phyloP scores from a whole-genome alignment of 345 rosid species.

The Rhizophora apiculata region DNA sequence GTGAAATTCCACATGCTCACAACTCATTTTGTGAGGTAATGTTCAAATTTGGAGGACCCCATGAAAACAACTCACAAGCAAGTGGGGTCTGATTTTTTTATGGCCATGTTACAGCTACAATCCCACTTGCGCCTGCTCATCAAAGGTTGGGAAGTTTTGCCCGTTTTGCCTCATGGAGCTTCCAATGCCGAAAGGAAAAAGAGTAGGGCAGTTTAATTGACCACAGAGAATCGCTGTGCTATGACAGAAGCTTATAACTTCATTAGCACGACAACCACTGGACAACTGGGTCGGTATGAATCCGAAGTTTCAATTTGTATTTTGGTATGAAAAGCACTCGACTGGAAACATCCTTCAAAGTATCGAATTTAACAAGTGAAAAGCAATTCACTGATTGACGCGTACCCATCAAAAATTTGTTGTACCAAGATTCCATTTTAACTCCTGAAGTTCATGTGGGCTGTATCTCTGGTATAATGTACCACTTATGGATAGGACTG shows the following conservation, averaged over 20 bases:
- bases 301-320: too few relatives aligned
- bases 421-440: too few relatives aligned
- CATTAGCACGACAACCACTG: conserved; percentile 5
- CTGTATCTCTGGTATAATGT: too few relatives aligned
- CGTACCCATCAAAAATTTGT: too few relatives aligned
- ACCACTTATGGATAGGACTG: too few relatives aligned
- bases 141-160: conserved; percentile 11
- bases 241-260: neutral
- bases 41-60: neutral
- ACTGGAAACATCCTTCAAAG: too few relatives aligned
- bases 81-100: conserved; percentile 16
- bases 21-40: conserved; percentile 20
- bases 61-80: too few relatives aligned
- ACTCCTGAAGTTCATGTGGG: too few relatives aligned
- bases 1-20: conserved; percentile 29
- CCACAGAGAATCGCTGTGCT: neutral
- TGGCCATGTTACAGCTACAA: conserved; percentile 29
- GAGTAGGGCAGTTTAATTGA: neutral
- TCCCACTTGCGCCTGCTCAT: conserved; percentile 34
- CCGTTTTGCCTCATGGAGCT: neutral
- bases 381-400: too few relatives aligned
- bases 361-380: too few relatives aligned
- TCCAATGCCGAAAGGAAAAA: neutral
- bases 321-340: too few relatives aligned
- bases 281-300: too few relatives aligned